These are phyloP conservation scores for Gossypioides kirkii DNA, from an alignment of 345 rosid genomes.

Conservation along the genomic window DNA sequence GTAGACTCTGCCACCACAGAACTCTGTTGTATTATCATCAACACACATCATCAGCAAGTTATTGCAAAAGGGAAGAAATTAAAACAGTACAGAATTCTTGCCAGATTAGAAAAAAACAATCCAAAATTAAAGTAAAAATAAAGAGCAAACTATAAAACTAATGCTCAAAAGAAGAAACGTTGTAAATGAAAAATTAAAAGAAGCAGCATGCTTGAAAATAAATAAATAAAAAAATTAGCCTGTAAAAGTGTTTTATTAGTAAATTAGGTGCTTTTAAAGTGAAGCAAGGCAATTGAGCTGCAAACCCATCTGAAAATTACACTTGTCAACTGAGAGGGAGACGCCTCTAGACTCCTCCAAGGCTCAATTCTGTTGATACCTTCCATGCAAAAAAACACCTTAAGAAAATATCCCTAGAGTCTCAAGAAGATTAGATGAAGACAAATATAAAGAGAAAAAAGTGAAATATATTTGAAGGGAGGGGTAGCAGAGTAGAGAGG, in stretches of 20 bases:
- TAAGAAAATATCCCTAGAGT: neutral
- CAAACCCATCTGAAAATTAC: neutral
- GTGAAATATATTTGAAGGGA: neutral
- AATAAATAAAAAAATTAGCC: neutral
- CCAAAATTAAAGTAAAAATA: neutral
- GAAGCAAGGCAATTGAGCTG: neutral
- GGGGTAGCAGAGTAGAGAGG: neutral
- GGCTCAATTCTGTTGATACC: constrained; percentile 26
- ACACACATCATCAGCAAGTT: constrained; percentile 14
- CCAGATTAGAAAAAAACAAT: neutral
- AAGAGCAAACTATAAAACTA: neutral
- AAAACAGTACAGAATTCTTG: neutral
- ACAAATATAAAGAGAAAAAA: no score
- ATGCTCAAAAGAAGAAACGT: neutral
- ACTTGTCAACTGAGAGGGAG: constrained; percentile 24
- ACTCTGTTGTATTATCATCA: constrained; percentile 30
- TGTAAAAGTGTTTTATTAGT: neutral
- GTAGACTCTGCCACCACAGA: constrained; percentile 28
- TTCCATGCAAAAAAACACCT: constrained; percentile 26
- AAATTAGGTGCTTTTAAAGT: neutral
- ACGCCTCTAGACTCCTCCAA: constrained; percentile 25
- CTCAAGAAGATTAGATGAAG: constrained; percentile 8
- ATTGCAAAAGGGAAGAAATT: neutral
- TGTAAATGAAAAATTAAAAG: neutral
- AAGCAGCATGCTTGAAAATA: constrained; percentile 3